Percentiles rank a stretch among this genome's conserved stretches.
Evolutionary conservation across 805 yeast genomes (phyloP).

Genomic region (Ogataea trehalophila): DNA sequence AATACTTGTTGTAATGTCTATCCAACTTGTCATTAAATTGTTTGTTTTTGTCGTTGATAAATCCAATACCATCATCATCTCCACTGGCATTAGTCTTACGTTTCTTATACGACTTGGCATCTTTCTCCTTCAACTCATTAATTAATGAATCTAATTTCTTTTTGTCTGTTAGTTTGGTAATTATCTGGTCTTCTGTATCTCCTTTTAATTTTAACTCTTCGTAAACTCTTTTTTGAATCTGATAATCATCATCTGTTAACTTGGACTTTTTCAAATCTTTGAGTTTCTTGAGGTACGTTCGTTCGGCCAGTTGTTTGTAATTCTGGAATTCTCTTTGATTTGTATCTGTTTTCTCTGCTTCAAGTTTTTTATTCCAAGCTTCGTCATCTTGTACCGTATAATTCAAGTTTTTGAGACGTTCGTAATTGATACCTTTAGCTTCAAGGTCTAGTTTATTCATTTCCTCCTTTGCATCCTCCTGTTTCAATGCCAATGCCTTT

Average conservation of each 20-base stretch:
- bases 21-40: conserved; percentile 67
- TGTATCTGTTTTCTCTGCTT: conserved; percentile 23
- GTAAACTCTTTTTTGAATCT: conserved; percentile 31
- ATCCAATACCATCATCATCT: conserved; percentile 34
- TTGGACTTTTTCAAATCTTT: conserved; percentile 27
- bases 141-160: conserved; percentile 31
- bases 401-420: conserved; percentile 43
- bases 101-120: conserved; percentile 34
- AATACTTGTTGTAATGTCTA: conserved; percentile 45
- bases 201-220: conserved; percentile 20
- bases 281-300: conserved; percentile 53
- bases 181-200: conserved; percentile 19
- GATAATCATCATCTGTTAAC: conserved; percentile 35
- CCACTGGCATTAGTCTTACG: conserved; percentile 27
- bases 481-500: conserved; percentile 29
- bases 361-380: conserved; percentile 48
- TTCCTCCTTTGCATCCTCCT: conserved; percentile 35
- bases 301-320: conserved; percentile 52
- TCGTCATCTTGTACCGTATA: conserved; percentile 63
- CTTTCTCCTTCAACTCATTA: conserved; percentile 30
- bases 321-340: conserved; percentile 41
- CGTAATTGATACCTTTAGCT: conserved; percentile 36
- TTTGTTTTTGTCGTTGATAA: conserved; percentile 66
- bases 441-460: conserved; percentile 32
- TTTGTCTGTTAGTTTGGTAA: conserved; percentile 31